These are phyloP conservation scores for Strobilomyces dryophilus DNA, from an alignment of 768 basidiomycete species.

Conservation along the genomic window DNA sequence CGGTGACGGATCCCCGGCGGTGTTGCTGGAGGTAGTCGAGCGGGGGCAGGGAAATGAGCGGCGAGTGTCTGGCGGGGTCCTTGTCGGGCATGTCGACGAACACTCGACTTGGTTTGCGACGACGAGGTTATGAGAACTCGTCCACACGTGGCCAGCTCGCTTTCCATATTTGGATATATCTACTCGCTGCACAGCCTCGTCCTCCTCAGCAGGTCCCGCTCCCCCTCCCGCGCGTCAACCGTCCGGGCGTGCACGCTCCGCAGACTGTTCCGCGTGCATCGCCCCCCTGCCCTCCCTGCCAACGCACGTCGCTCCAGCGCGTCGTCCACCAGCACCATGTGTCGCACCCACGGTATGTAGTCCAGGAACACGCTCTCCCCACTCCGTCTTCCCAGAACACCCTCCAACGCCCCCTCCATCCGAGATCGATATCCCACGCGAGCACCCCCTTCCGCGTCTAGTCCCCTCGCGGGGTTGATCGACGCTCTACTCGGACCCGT, in stretches of 20 bases:
- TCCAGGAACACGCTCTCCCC: slow-evolving; percentile 52
- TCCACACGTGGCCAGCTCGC: slow-evolving; percentile 26
- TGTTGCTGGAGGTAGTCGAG: slow-evolving; percentile 78
- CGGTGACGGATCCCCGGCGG: slow-evolving; percentile 79
- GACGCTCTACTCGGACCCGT: slow-evolving; percentile 31
- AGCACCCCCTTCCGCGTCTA: slow-evolving; percentile 23
- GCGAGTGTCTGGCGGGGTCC: slow-evolving; percentile 41
- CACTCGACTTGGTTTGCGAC: not conserved
- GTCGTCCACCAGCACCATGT: slow-evolving; percentile 68
- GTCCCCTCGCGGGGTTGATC: slow-evolving; percentile 32
- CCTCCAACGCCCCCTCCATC: slow-evolving; percentile 45
- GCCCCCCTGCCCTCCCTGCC: slow-evolving; percentile 35
- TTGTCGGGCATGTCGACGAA: slow-evolving; percentile 14
- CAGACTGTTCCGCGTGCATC: slow-evolving; percentile 60
- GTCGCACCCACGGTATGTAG: slow-evolving; percentile 63
- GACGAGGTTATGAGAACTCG: slow-evolving; percentile 27
- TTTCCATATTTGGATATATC: slow-evolving; percentile 12
- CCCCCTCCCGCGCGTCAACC: slow-evolving; percentile 37
- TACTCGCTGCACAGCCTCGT: slow-evolving; percentile 12
- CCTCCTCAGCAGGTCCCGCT: slow-evolving; percentile 31
- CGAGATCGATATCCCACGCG: slow-evolving; percentile 43
- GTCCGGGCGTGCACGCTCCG: slow-evolving; percentile 40
- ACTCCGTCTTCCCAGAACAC: slow-evolving; percentile 42
- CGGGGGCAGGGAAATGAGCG: slow-evolving; percentile 62
- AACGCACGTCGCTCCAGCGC: slow-evolving; percentile 24